Base-by-base conservation (phyloP, 2,329 filamentous ascomycete species). In the Orbilia blumenaviensis region DNA sequence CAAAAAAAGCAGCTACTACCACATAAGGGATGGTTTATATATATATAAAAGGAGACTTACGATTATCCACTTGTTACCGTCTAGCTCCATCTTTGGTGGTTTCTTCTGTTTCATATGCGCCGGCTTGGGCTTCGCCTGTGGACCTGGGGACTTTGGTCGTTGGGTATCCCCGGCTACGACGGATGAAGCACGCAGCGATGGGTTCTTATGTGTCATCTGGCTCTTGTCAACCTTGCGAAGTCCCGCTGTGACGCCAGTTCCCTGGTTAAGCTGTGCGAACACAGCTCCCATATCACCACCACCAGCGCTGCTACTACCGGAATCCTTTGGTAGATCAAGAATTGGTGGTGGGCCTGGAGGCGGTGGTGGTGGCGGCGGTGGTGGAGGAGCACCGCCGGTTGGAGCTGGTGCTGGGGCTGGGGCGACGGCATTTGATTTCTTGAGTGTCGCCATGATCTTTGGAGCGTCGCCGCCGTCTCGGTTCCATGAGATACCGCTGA, bases 131-230 rank as follows among this genome's bases (percentile, higher is more conserved):
- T 93, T 94, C 84, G 93, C 94, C 79, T 90, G 91, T 0, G 95
- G 95, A 16, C 92, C 91, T 1, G 93, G 94, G 78, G 92, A 96
- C 87, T 95, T 96, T 68, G 88, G 89, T 56, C 92, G 88, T 23
- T 81, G 81, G 38, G 85, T 81, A 21, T 87, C 88, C 69, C 86
- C 86, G 0, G 91, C 86, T 2, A 94, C 92, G 1, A 88, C 87
- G 10, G 92, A 91, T 76, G 86, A 86, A 23, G 92, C 88, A 78
- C 95, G 90, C 71, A 99, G 86, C 8, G 90, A 89, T 12, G 95
- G 95, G 84, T 99, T 99, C 86, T 98, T 98, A 85, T 99, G 95
- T 75, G 95, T 99, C 94, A 97, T 97, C 83, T 98, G 87, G 64
- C 92, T 95, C 82, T 90, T 91, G 84, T 97, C 94, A 58, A 99